Evolutionary conservation across 768 basidiomycete species (phyloP).

Genomic region (Lactifluus hygrophoroides): DNA sequence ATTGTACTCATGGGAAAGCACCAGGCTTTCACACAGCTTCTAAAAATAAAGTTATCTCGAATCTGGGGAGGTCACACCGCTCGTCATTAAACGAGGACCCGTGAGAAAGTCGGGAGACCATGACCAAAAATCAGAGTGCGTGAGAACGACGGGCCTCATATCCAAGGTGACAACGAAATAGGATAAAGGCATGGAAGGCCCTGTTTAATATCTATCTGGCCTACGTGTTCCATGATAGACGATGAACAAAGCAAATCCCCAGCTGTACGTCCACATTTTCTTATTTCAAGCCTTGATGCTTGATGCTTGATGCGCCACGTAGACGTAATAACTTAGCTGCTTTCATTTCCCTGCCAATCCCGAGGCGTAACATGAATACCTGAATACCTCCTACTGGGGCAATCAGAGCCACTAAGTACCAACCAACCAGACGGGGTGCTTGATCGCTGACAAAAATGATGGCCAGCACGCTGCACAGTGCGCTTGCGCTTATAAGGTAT

Average conservation of each 20-base stretch:
- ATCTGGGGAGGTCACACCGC: too few species aligned
- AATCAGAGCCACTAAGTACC: too few species aligned
- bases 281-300: neutral
- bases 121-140: neutral
- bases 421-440: too few species aligned
- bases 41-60: neutral
- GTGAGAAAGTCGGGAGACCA: neutral
- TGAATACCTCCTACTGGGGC: neutral
- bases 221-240: too few species aligned
- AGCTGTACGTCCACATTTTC: neutral
- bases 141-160: neutral
- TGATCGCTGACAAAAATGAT: too few species aligned
- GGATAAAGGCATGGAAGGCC: neutral
- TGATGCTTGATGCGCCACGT: neutral
- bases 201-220: neutral
- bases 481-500: conserved; percentile 1
- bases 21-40: neutral
- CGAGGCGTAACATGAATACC: neutral
- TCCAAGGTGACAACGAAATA: neutral
- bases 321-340: neutral
- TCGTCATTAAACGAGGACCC: too few species aligned
- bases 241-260: neutral
- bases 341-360: neutral
- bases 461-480: neutral
- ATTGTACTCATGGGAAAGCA: too few species aligned